phyloP scores from a whole-genome alignment of 192 early-diverging fungal species.

The Backusella tuberculispora region DNA sequence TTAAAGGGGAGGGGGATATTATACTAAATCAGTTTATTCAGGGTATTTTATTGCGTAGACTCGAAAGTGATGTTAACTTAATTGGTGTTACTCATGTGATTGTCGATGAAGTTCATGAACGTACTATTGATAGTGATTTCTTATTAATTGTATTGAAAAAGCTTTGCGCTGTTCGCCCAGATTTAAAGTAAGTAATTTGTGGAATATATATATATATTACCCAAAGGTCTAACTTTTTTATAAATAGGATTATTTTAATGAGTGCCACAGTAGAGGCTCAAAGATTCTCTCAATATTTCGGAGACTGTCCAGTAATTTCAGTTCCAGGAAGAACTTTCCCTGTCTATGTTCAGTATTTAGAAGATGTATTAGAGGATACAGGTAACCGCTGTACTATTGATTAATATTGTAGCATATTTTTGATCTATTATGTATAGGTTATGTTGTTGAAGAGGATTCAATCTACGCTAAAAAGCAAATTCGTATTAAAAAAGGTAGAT shows the following conservation, averaged over 20 bases:
- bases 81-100: conserved; percentile 68
- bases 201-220: neutral
- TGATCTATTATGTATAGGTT: conserved; percentile 39
- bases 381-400: conserved; percentile 29
- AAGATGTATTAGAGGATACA: conserved; percentile 68
- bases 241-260: conserved; percentile 64
- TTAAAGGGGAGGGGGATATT: neutral
- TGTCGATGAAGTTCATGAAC: conserved; percentile 83
- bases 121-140: conserved; percentile 78
- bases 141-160: conserved; percentile 66
- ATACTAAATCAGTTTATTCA: conserved; percentile 27
- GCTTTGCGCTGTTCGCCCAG: conserved; percentile 49
- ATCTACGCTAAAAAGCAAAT: conserved; percentile 36
- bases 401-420: conserved; percentile 15
- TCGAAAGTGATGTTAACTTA: conserved; percentile 65
- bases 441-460: conserved; percentile 51
- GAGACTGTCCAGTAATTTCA: conserved; percentile 58
- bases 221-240: neutral
- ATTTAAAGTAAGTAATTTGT: conserved; percentile 52
- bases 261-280: conserved; percentile 73
- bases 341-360: conserved; percentile 61
- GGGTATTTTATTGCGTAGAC: conserved; percentile 70
- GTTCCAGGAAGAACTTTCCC: conserved; percentile 66
- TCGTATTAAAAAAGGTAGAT: conserved; percentile 27
- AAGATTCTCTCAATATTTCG: conserved; percentile 67